Evolutionary conservation across 129 eudicot genomes (phyloP), one percentile per base, ranked within the genome.

Genomic region (Lonicera japonica): DNA sequence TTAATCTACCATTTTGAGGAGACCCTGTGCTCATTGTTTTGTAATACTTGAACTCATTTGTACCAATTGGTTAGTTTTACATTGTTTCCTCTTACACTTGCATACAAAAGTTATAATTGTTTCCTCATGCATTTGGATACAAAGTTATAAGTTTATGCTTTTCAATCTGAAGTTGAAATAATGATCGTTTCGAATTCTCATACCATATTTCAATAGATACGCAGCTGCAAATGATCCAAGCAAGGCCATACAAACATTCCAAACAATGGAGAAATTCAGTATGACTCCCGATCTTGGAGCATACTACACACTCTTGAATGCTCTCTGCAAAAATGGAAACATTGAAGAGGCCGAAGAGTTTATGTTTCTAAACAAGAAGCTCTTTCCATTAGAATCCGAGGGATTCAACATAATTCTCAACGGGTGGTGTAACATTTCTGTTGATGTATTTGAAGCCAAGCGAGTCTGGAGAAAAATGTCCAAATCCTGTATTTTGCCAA

Each of bases 391-490:
- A 60, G 99, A 94, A 65, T 79, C 81, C 0, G 86, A 85, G 69
- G 78, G 95, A 68, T 94, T 87, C 67, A 92, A 92, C 80, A 74
- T 92, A 61, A 82, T 92, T 65, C 91, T 92, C n/a, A 70, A 70
- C 48, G 99, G 89, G 22, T 94, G 96, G 96, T 94, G 95, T 61
- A 73, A 83, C 54, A 57, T 71, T 66, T 70, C 68, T 17, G 43
- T 71, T 16, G 96, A 88, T 72, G 54, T 82, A 61, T 22, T 24
- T 25, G 95, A 88, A 83, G 89, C 99, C 70, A 94, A 83, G 77
- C 79, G 96, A 61, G 68, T 94, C 21, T 94, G 99, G 99, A 85
- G 95, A 69, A 96, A 94, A 79, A 88, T 94, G 96, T 79, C 86
- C 64, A 88, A 76, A 63, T 71, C 75, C 73, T 85, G 86, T 56